Evolutionary conservation across 1,284 basidiomycete species (phyloP).

Genomic region (Rhodotorula sp.): DNA sequence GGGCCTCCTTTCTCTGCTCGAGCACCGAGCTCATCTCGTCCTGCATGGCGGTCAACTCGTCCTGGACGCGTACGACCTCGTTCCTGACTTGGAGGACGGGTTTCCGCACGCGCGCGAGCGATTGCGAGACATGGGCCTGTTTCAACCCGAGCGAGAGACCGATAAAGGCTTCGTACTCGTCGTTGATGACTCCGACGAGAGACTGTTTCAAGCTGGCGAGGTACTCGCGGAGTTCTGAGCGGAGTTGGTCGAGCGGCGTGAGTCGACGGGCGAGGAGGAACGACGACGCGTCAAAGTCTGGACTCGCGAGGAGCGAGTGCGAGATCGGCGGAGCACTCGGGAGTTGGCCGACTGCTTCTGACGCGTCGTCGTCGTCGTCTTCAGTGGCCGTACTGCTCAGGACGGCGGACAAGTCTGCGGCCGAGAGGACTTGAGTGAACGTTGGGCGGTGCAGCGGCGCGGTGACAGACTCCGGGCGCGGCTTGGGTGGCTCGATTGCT

Average conservation of each 20-base stretch:
- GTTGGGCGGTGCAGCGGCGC: constrained; percentile 18
- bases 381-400: neutral
- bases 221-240: constrained; percentile 71
- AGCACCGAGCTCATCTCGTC: constrained; percentile 73
- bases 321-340: constrained; percentile 21
- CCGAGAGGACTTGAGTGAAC: constrained; percentile 25
- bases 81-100: constrained; percentile 55
- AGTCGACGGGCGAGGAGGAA: constrained; percentile 38
- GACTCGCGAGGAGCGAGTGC: constrained; percentile 18
- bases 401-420: constrained; percentile 16
- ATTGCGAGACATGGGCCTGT: constrained; percentile 34
- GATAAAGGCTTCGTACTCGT: constrained; percentile 97
- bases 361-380: neutral
- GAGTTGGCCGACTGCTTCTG: constrained; percentile 15
- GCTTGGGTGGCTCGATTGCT: too few species aligned
- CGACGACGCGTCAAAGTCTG: constrained; percentile 28
- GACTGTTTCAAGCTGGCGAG: constrained; percentile 81
- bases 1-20: constrained; percentile 65
- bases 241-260: constrained; percentile 35
- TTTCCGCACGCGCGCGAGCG: constrained; percentile 34
- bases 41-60: constrained; percentile 56
- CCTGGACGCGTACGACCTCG: constrained; percentile 62
- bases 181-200: constrained; percentile 90
- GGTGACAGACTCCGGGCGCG: neutral
- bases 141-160: constrained; percentile 57